phyloP scores from a whole-genome alignment of 371 early-diverging fungal genomes.

The Cladochytrium tenue region DNA sequence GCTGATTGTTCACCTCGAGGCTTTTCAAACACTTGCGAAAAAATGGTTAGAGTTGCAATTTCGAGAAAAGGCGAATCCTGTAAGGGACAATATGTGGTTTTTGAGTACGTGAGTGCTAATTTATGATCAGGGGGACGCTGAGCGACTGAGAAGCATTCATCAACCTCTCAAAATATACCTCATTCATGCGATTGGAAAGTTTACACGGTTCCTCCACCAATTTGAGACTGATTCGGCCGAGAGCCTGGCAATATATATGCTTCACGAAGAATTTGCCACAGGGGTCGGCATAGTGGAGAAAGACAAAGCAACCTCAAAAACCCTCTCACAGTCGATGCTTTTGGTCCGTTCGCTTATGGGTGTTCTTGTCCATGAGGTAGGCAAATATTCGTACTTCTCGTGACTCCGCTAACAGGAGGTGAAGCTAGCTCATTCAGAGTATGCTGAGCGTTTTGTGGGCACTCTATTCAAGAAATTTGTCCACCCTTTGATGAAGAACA shows the following conservation, averaged over 20 bases:
- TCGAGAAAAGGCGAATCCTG: slow-evolving; percentile 28
- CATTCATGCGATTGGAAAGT: slow-evolving; percentile 51
- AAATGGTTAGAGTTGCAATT: slow-evolving; percentile 41
- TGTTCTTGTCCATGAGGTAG: slow-evolving; percentile 45
- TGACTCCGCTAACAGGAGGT: neutral
- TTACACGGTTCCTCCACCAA: slow-evolving; percentile 31
- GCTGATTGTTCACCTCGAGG: too few relatives aligned
- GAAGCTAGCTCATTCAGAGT: slow-evolving; percentile 44
- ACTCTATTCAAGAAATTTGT: slow-evolving; percentile 49
- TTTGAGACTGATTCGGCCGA: slow-evolving; percentile 32
- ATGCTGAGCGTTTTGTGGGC: slow-evolving; percentile 50
- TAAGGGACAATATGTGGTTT: slow-evolving; percentile 2
- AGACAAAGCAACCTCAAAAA: slow-evolving; percentile 8
- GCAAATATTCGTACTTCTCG: neutral
- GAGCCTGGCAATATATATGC: slow-evolving; percentile 44
- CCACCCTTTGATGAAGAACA: slow-evolving; percentile 41
- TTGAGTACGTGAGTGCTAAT: neutral
- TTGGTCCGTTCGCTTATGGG: slow-evolving; percentile 42
- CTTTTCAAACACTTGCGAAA: slow-evolving; percentile 38
- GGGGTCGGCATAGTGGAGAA: slow-evolving; percentile 35
- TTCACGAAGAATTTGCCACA: slow-evolving; percentile 39
- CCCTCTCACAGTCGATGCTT: slow-evolving; percentile 19
- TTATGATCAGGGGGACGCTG: neutral
- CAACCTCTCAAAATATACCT: slow-evolving; percentile 45
- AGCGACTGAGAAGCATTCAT: slow-evolving; percentile 12